A percentile compares a stretch with the other conserved stretches of the same genome.
phyloP scores from a whole-genome alignment of 495 filamentous ascomycete genomes.

The Podospora comata region DNA sequence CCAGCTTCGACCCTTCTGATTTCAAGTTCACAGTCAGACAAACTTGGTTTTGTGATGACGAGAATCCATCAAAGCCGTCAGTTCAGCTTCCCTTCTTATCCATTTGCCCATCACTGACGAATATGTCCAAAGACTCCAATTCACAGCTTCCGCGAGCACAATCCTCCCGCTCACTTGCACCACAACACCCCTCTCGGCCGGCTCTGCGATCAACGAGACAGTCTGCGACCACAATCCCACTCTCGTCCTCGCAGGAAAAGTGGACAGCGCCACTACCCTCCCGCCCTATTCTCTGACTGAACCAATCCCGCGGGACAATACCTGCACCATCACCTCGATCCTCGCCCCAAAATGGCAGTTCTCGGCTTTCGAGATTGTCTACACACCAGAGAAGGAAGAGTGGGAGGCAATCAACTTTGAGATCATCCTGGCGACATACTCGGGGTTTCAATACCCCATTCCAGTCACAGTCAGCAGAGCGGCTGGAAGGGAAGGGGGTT shows the following conservation, averaged over 20 bases:
- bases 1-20: conserved; percentile 21
- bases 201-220: background rate
- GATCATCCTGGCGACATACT: conserved; percentile 23
- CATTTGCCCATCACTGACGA: background rate
- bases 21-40: conserved; percentile 25
- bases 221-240: conserved; percentile 6
- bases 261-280: conserved; percentile 13
- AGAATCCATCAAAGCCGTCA: conserved; percentile 31
- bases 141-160: conserved; percentile 18
- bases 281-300: conserved; percentile 30
- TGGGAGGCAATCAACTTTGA: conserved; percentile 19
- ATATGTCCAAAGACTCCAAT: conserved; percentile 14
- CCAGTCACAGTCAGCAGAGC: conserved; percentile 15
- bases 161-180: conserved; percentile 16
- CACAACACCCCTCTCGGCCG: background rate
- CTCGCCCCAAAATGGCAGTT: conserved; percentile 29
- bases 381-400: background rate
- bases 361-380: conserved; percentile 21
- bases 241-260: conserved; percentile 15
- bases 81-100: background rate
- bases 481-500: conserved; percentile 7
- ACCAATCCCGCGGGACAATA: conserved; percentile 23
- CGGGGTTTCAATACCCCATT: conserved; percentile 29
- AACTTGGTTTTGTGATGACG: conserved; percentile 35
- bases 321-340: conserved; percentile 31